Conservation (phyloP, 768 basidiomycete species). For the Amyloporia xantha region DNA sequence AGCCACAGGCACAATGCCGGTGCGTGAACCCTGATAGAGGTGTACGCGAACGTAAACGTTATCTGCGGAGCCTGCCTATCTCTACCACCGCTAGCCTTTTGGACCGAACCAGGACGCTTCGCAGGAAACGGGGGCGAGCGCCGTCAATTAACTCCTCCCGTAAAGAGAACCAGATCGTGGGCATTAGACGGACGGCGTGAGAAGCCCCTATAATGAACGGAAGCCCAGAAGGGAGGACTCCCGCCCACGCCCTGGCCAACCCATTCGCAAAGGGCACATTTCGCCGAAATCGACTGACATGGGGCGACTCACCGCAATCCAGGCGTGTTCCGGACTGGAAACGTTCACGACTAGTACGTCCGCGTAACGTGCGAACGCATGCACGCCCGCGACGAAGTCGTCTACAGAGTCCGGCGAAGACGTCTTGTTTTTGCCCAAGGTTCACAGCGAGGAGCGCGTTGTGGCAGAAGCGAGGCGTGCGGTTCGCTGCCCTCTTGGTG, state of each 20-base stretch:
- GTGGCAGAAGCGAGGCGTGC: slow-evolving; percentile 49
- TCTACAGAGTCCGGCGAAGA: slow-evolving; percentile 78
- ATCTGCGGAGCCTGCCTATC: too few species aligned
- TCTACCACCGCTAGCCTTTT: too few species aligned
- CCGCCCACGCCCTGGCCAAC: too few species aligned
- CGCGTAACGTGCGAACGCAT: slow-evolving; percentile 77
- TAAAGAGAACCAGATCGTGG: too few species aligned
- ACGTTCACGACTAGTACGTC: slow-evolving; percentile 96
- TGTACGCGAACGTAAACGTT: background rate
- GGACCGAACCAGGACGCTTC: too few species aligned
- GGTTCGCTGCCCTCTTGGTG: slow-evolving; percentile 22
- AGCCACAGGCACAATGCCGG: background rate
- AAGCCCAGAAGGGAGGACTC: too few species aligned
- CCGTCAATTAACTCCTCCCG: too few species aligned
- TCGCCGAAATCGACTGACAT: background rate
- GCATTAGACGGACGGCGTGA: too few species aligned
- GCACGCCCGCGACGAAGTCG: slow-evolving; percentile 83
- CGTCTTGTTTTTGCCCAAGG: slow-evolving; percentile 92
- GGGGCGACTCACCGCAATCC: slow-evolving; percentile 68
- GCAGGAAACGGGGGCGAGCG: too few species aligned
- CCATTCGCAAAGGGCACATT: too few species aligned
- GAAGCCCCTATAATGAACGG: too few species aligned
- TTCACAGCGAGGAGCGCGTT: slow-evolving; percentile 83
- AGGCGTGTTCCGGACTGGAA: slow-evolving; percentile 94
- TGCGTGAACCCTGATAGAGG: too few species aligned